Evolutionary conservation across 352 stramenopile genomes (phyloP).

Genomic region (Phytophthora syringae): DNA sequence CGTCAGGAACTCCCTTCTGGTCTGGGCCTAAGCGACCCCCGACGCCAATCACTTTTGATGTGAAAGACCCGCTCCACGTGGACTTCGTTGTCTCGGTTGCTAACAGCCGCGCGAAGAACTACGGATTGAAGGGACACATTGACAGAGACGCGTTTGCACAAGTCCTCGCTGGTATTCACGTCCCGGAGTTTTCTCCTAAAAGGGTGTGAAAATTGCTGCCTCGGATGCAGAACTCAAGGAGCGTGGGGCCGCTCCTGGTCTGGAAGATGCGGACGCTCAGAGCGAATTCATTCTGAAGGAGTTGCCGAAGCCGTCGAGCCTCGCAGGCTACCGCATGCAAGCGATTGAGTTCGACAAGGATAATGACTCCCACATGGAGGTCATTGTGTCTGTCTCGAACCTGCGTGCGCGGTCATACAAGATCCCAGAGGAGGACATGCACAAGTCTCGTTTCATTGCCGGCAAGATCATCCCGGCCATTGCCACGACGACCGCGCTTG

Average conservation of each 20-base stretch:
- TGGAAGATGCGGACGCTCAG: conserved; percentile 82
- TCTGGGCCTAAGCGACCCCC: conserved; percentile 97
- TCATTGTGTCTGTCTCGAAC: conserved; percentile 98
- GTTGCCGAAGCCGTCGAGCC: conserved; percentile 80
- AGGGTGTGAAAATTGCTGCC: conserved; percentile 98
- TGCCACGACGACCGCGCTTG: conserved; percentile 98
- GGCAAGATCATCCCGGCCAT: conserved; percentile 99
- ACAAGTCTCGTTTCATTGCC: conserved; percentile 99
- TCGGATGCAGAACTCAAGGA: conserved; percentile 98
- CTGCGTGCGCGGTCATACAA: conserved; percentile 97
- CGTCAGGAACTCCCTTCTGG: conserved; percentile 98
- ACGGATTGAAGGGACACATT: conserved; percentile 86
- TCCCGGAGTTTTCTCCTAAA: conserved; percentile 94
- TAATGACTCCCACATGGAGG: conserved; percentile 97
- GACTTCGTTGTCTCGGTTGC: conserved; percentile 97
- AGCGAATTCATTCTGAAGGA: conserved; percentile 77
- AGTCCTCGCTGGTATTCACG: conserved; percentile 86
- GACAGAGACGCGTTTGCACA: conserved; percentile 74
- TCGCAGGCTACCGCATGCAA: conserved; percentile 92
- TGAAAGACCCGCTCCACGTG: conserved; percentile 92
- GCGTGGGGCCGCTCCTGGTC: conserved; percentile 30
- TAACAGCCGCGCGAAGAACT: conserved; percentile 95
- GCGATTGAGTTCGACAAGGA: conserved; percentile 99
- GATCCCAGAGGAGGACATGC: conserved; percentile 97
- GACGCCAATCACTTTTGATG: conserved; percentile 93